Evolutionary conservation across 2,329 filamentous ascomycete species (phyloP).

Genomic region (Calcarisporium arbuscula): DNA sequence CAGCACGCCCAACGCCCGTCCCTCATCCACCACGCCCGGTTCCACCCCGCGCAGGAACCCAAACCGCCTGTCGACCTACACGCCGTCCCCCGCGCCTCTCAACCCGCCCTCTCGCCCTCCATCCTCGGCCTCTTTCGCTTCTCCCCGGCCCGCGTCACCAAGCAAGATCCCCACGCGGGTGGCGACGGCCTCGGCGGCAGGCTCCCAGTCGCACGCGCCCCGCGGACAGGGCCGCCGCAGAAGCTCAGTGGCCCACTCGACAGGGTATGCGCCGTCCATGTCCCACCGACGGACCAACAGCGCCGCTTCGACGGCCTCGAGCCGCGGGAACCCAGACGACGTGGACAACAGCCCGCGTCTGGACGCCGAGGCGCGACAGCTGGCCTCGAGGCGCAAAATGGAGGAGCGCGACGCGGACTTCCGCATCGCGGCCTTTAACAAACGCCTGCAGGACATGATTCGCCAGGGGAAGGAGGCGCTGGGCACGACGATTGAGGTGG

Average conservation of each 20-base stretch:
- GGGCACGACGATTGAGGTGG: conserved; percentile 64
- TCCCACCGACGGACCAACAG: conserved; percentile 41
- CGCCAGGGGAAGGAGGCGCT: conserved; percentile 81
- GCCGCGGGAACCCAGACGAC: conserved; percentile 14
- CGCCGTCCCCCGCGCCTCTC: conserved; percentile 6
- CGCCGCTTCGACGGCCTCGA: conserved; percentile 33
- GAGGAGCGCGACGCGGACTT: conserved; percentile 75
- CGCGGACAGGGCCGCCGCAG: conserved; percentile 13
- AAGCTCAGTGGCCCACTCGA: conserved; percentile 4
- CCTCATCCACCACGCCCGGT: conserved; percentile 16
- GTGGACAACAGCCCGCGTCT: conserved; percentile 40
- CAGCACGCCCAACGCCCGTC: conserved; percentile 26
- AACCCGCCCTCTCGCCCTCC: conserved; percentile 14
- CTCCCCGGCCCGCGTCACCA: conserved; percentile 27
- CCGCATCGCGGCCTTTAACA: conserved; percentile 72
- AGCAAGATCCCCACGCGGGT: conserved; percentile 36
- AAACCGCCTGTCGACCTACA: conserved; percentile 32
- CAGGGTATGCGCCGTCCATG: conserved; percentile 5
- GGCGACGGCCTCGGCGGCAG: conserved; percentile 15
- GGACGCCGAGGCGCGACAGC: conserved; percentile 62
- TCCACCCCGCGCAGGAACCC: conserved; percentile 8
- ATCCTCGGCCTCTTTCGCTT: conserved; percentile 26
- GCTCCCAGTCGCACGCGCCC: conserved; percentile 11
- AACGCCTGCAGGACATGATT: conserved; percentile 78
- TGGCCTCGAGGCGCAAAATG: conserved; percentile 63